Percentiles rank a stretch among this genome's conserved stretches.
phyloP scores from a whole-genome alignment of 306 rosid species.

The Abrus pulchellus region DNA sequence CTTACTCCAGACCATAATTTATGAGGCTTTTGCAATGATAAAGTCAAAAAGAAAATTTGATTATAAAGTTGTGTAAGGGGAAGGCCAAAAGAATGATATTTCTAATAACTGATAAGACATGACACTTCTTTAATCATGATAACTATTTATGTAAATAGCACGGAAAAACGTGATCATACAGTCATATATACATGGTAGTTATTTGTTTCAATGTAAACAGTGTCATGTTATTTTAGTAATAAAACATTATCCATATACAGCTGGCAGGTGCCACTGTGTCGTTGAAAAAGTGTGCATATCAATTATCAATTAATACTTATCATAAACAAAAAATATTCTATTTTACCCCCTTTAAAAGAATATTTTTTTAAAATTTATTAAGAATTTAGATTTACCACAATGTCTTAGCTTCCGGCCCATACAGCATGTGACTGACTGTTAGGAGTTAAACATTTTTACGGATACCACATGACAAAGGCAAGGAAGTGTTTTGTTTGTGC shows the following conservation, averaged over 20 bases:
- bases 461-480: slow-evolving; percentile 40
- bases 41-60: background rate
- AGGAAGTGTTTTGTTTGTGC: slow-evolving; percentile 19
- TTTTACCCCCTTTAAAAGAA: background rate
- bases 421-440: slow-evolving; percentile 38
- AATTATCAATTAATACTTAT: background rate
- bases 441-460: slow-evolving; percentile 34
- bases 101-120: background rate
- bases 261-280: slow-evolving; percentile 6
- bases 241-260: background rate
- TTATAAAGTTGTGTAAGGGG: background rate
- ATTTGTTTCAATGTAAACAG: background rate
- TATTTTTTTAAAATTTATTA: no score
- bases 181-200: slow-evolving; percentile 8
- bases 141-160: slow-evolving; percentile 10
- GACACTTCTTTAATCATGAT: background rate
- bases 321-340: background rate
- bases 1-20: background rate
- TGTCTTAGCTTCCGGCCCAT: slow-evolving; percentile 29
- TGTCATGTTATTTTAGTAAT: slow-evolving; percentile 15
- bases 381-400: no score
- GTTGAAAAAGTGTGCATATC: slow-evolving; percentile 33
- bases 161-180: slow-evolving; percentile 6
- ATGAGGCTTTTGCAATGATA: slow-evolving; percentile 17
- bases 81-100: background rate